Percentiles rank a stretch among this genome's conserved stretches.
Conservation (phyloP, 331 rosid species). For the Stylosanthes scabra region DNA sequence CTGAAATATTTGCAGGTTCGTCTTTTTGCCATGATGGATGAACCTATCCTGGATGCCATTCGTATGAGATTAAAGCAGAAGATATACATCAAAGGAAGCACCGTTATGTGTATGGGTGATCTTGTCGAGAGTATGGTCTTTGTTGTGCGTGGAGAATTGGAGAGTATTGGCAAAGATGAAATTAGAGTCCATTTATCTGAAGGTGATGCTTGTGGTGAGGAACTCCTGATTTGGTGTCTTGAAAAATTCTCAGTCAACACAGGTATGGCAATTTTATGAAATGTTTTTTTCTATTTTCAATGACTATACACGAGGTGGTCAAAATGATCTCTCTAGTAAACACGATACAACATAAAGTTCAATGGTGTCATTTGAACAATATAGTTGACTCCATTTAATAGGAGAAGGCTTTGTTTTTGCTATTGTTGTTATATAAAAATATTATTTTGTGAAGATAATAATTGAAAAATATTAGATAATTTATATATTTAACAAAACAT, state of each 20-base stretch:
- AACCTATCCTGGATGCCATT: conserved; percentile 75
- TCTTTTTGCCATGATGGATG: conserved; percentile 80
- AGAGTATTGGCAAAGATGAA: conserved; percentile 74
- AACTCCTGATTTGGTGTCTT: conserved; percentile 86
- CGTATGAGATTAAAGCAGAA: conserved; percentile 76
- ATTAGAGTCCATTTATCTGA: conserved; percentile 62
- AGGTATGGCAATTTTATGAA: conserved; percentile 49
- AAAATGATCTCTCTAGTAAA: no score
- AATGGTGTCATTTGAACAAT: no score
- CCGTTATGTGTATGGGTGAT: conserved; percentile 57
- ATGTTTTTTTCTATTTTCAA: no score
- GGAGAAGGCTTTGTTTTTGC: no score
- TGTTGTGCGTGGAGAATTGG: conserved; percentile 78
- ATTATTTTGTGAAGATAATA: no score
- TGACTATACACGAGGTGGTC: no score
- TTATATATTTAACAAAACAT: no score
- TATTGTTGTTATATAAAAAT: no score
- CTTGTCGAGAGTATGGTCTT: conserved; percentile 83
- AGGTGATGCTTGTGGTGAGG: conserved; percentile 92
- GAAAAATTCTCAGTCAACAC: conserved; percentile 71
- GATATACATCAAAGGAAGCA: conserved; percentile 83
- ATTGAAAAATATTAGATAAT: no score
- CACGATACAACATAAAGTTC: no score
- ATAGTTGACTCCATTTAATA: no score
- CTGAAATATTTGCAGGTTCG: conserved; percentile 86